Evolutionary conservation across 1,284 basidiomycete genomes (phyloP).

Genomic region (Grifola frondosa): DNA sequence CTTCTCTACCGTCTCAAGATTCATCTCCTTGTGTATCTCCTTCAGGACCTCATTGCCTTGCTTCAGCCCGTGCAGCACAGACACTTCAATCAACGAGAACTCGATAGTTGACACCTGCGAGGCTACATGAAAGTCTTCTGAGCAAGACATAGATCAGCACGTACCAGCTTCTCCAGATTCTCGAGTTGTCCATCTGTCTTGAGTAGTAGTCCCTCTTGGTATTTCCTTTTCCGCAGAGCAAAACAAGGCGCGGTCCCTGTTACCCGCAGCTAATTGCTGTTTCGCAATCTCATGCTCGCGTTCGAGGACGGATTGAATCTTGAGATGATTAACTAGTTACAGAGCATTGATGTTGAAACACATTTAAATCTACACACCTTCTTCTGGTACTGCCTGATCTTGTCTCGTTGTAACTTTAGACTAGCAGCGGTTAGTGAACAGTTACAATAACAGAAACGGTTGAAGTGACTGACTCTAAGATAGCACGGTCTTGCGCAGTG

Average conservation of each 20-base stretch:
- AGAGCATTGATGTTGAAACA: too few species aligned
- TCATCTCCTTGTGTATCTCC: constrained; percentile 93
- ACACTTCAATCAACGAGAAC: constrained; percentile 92
- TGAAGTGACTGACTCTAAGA: constrained; percentile 76
- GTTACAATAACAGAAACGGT: constrained; percentile 15
- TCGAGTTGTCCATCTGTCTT: constrained; percentile 93
- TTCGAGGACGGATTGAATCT: constrained; percentile 88
- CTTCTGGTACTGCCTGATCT: constrained; percentile 93
- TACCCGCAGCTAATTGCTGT: constrained; percentile 75
- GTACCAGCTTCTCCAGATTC: constrained; percentile 86
- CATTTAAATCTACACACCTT: constrained; percentile 57
- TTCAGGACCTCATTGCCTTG: constrained; percentile 93
- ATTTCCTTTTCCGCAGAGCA: constrained; percentile 87
- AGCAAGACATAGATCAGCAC: constrained; percentile 26
- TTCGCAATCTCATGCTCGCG: constrained; percentile 90
- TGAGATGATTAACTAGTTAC: background rate
- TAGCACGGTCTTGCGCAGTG: constrained; percentile 89
- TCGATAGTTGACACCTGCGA: constrained; percentile 90
- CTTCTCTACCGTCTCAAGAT: constrained; percentile 89
- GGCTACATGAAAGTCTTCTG: background rate
- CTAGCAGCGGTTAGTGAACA: too few species aligned
- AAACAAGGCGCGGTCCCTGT: constrained; percentile 87
- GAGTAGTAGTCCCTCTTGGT: constrained; percentile 84
- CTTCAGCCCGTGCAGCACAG: constrained; percentile 88
- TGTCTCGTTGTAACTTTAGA: constrained; percentile 94